Base-by-base conservation (phyloP, 371 early-diverging fungal species). In the Mortierella sp. region DNA sequence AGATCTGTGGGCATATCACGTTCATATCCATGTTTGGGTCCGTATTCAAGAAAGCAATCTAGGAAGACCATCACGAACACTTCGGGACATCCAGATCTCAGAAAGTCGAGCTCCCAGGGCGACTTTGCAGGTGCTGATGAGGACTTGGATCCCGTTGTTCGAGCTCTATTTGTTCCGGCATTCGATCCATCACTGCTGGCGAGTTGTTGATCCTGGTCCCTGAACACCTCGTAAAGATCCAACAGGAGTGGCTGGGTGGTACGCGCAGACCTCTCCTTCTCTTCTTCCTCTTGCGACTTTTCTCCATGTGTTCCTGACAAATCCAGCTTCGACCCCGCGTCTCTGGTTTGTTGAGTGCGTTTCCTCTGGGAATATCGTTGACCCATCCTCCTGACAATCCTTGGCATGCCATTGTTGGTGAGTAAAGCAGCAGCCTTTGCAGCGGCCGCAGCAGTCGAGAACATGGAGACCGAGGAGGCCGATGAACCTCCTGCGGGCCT, bases 71-170 rank as follows among this genome's bases (percentile, higher is more conserved):
- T 3, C 0, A 72, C 43, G 10, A 57, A 27, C 43, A 72, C 25
- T 48, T 72, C 73, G 7, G 73, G 73, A 40, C 73, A 66, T 6
- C 46, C 66, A 2, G 73, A 51, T 43, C 62, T 61, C 24, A 72
- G 28, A 28, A 66, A 66, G 5, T 62, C 41, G 19, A 66, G 22
- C 22, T 72, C 62, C 73, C 73, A 72, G 21, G 61, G 49, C n/a
- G 43, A 6, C 9, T 19, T 27, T 29, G 43, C 3, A 16, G 43
- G 10, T 22, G 34, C 1, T 14, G 13, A 21, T 6, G 57, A 27
- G 14, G 34, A 21, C n/a, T n/a, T n/a, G n/a, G n/a, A n/a, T n/a
- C n/a, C n/a, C n/a, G n/a, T n/a, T n/a, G n/a, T n/a, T n/a, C n/a
- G n/a, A n/a, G n/a, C 34, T 34, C 34, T 10, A 34, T 34, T 34